Base-by-base conservation (phyloP, 176 grass and related monocot genomes). In the Pontederia crassipes region DNA sequence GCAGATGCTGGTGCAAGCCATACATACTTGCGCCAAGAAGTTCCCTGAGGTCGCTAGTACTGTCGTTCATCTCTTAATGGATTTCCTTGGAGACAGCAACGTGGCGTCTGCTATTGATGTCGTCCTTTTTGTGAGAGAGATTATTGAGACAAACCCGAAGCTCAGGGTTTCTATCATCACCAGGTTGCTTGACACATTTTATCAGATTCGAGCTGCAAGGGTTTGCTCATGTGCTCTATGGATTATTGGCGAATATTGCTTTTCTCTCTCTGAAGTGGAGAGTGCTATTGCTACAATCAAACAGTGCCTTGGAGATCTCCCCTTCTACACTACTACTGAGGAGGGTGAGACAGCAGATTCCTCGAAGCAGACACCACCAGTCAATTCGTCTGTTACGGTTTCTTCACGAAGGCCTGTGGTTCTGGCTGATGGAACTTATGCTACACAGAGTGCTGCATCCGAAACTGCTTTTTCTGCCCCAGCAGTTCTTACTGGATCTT, bases 1-100 rank as follows among this genome's bases (percentile, higher is more conserved):
- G 11, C 62, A 65, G 62, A 65, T 65, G 62, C 20, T 65, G 48
- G 62, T 65, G 62, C 62, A 65, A 48, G 62, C 62, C 17, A 65
- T 65, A 18, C 62, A 65, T 51, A 50, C 62, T 12, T 65, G 62
- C 14, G 62, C 62, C 20, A 65, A 50, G 18, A 65, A 65, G 17
- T 65, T 65, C 62, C 62, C 62, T 14, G 18, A 65, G 48, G 62
- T 65, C 28, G 62, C 62, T 3, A 65, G 62, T 17, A 65, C 62
- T 13, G 62, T 65, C 12, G 62, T 65, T 65, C 62, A 65, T 51
- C 48, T 65, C 20, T 24, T 65, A 46, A 65, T 65, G 62, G 62
- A 65, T 65, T 65, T 65, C 46, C 62, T 65, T 65, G 62, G 62
- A 12, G 62, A 65, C 17, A 28, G 17, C 18, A 65, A 52, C 27